Conservation (phyloP, 164 flowering plant species). For the Brasenia schreberi region DNA sequence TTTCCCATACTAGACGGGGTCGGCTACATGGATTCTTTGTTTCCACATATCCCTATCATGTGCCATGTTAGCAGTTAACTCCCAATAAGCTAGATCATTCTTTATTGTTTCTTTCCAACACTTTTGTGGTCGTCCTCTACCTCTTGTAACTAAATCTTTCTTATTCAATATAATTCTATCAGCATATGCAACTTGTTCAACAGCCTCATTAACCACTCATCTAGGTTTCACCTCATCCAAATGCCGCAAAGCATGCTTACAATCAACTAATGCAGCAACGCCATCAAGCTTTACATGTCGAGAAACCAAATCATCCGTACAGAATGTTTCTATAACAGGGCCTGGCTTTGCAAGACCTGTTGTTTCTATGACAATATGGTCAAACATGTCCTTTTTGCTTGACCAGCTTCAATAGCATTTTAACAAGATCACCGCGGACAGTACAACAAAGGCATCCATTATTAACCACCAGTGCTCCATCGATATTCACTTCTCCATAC, state of each 20-base stretch:
- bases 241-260: conserved; percentile 82
- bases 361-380: conserved; percentile 95
- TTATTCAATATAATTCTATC: conserved; percentile 91
- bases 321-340: conserved; percentile 94
- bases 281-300: conserved; percentile 88
- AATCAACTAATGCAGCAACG: conserved; percentile 91
- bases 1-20: too few relatives aligned
- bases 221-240: conserved; percentile 90
- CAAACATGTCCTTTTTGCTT: conserved; percentile 71
- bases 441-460: conserved; percentile 98
- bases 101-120: too few relatives aligned
- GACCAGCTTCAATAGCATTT: conserved; percentile 74
- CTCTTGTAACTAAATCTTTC: too few relatives aligned
- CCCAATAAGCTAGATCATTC: not conserved
- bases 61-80: too few relatives aligned
- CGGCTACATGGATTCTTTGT: too few relatives aligned
- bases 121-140: too few relatives aligned
- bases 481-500: conserved; percentile 99
- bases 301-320: conserved; percentile 70
- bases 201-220: conserved; percentile 95
- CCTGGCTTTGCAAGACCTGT: conserved; percentile 98
- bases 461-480: conserved; percentile 87
- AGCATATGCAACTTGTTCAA: conserved; percentile 97
- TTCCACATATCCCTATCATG: too few relatives aligned
- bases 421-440: conserved; percentile 86